phyloP scores from a whole-genome alignment of 2,329 filamentous ascomycete species.

The Paecilomyces sp. region DNA sequence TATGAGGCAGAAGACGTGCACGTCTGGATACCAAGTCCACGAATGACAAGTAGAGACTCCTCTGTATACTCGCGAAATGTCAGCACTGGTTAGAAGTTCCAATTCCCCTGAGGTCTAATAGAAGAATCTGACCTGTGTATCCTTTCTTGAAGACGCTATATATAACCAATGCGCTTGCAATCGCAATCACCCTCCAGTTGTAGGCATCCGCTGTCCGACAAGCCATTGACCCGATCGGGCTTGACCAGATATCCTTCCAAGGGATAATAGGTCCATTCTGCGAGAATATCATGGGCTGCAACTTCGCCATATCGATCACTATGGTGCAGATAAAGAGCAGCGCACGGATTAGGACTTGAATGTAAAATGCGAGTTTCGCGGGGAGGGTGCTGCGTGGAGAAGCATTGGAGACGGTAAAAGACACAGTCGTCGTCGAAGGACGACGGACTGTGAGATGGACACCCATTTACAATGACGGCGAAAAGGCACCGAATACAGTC shows the following conservation, averaged over 20 bases:
- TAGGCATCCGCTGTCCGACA: constrained; percentile 30
- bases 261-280: constrained; percentile 17
- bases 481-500: not conserved
- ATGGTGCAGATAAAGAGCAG: constrained; percentile 36
- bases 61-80: constrained; percentile 38
- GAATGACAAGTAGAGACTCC: constrained; percentile 82
- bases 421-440: constrained; percentile 81
- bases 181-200: constrained; percentile 36
- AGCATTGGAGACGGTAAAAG: constrained; percentile 83
- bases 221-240: constrained; percentile 21
- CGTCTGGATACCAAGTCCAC: constrained; percentile 86
- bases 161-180: constrained; percentile 30
- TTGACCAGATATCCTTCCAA: constrained; percentile 27
- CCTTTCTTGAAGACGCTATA: constrained; percentile 41
- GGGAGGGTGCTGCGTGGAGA: constrained; percentile 44
- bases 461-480: constrained; percentile 46
- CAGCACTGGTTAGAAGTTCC: constrained; percentile 7
- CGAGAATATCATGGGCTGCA: constrained; percentile 20
- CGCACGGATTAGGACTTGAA: constrained; percentile 40
- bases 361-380: constrained; percentile 36
- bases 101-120: not conserved
- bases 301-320: constrained; percentile 26
- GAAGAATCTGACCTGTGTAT: constrained; percentile 41
- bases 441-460: constrained; percentile 38
- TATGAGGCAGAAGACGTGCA: constrained; percentile 64